These are phyloP conservation scores for Emergomyces pasteurianus DNA, from an alignment of 2,329 filamentous ascomycete species.

Conservation along the genomic window DNA sequence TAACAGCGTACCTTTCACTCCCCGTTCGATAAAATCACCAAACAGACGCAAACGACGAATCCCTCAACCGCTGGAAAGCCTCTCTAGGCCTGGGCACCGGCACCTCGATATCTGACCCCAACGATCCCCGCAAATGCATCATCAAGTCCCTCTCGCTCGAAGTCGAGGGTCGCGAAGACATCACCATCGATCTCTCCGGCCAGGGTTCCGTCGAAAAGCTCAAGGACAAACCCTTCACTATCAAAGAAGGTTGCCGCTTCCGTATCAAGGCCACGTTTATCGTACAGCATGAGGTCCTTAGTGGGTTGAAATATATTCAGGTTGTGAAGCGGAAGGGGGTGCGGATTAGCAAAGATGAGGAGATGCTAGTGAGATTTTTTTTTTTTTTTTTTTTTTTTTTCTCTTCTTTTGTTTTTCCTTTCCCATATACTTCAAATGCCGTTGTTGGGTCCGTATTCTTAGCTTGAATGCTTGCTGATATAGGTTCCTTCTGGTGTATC, in stretches of 20 bases:
- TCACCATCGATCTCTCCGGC: constrained; percentile 73
- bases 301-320: constrained; percentile 91
- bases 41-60: constrained; percentile 66
- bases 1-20: neutral
- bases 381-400: neutral
- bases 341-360: constrained; percentile 79
- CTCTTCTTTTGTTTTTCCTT: neutral
- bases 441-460: neutral
- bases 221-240: constrained; percentile 87
- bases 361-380: constrained; percentile 73
- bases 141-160: constrained; percentile 86
- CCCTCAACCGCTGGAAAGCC: constrained; percentile 93
- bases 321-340: constrained; percentile 83
- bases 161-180: constrained; percentile 66
- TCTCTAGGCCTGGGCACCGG: constrained; percentile 75
- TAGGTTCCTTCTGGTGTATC: constrained; percentile 1
- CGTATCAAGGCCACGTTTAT: constrained; percentile 91
- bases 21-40: neutral
- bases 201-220: constrained; percentile 63
- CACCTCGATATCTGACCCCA: constrained; percentile 60
- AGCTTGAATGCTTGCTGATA: neutral
- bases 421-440: neutral
- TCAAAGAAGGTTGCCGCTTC: constrained; percentile 91
- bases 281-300: constrained; percentile 93
- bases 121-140: constrained; percentile 80